Base-by-base conservation (phyloP, 2,329 filamentous ascomycete species). In the Colletotrichum sp. region DNA sequence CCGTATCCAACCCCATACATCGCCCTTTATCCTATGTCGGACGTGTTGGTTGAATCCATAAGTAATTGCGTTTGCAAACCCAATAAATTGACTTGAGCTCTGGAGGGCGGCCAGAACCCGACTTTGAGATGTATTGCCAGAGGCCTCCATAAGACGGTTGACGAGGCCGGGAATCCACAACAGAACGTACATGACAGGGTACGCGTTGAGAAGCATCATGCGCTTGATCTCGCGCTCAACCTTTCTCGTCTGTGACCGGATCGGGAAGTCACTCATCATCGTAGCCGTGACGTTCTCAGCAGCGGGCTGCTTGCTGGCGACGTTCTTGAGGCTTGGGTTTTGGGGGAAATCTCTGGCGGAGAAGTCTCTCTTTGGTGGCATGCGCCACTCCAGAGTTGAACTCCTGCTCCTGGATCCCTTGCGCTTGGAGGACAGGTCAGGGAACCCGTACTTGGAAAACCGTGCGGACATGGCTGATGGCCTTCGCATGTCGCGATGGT, bases 141-240 rank as follows among this genome's bases (percentile, higher is more conserved):
- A 79, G 30, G 78, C 80, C 77, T 84, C 83, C 55, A 79, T 79
- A 55, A 83, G 67, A 32, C 83, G 81, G 78, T 85, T 86, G 44
- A 79, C 73, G 69, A 86, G 81, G 8, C 84, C 85, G 0, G 84
- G 85, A 8, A 86, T 80, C 84, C 82, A 86, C n/a, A 86, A 81
- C 7, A 85, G 63, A 59, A 86, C 81, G 78, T 84, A 85, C 49
- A 80, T 80, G 61, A 84, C 82, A 1, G 84, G 84, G 65, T 86
- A 86, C 3, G 82, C 84, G 69, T 85, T 85, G 66, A 86, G 78
- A 9, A 85, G 77, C 25, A 86, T 79, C 76, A 85, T 82, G 64
- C 81, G 81, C 63, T 80, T 80, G 32, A 84, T 79, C 72, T 81
- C 79, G 59, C 72, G 78, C 76, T 80, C 78, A 29, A 78, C 73